phyloP scores from a whole-genome alignment of 2,329 filamentous ascomycete genomes.

The Fusarium nygamai region DNA sequence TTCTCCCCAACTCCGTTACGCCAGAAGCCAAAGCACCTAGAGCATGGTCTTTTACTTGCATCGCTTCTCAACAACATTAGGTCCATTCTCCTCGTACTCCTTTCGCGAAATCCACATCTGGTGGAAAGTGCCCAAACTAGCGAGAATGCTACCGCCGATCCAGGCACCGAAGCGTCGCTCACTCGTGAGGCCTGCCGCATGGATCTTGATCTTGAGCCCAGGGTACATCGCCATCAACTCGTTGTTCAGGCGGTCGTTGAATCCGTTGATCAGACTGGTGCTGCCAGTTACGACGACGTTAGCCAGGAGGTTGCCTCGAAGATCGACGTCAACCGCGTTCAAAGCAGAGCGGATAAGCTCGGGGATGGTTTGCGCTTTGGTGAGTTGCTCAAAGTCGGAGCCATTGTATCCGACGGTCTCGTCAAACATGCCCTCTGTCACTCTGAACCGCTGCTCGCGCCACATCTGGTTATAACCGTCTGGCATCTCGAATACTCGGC shows the following conservation, averaged over 20 bases:
- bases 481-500: conserved; percentile 94
- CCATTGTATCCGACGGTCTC: conserved; percentile 75
- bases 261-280: conserved; percentile 86
- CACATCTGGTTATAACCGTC: conserved; percentile 97
- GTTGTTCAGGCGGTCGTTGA: conserved; percentile 88
- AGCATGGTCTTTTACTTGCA: conserved; percentile 73
- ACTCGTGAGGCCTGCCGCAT: conserved; percentile 84
- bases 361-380: conserved; percentile 82
- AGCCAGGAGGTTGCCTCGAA: conserved; percentile 81
- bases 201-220: conserved; percentile 85
- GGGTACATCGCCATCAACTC: conserved; percentile 87
- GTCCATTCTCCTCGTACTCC: conserved; percentile 96
- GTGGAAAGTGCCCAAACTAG: conserved; percentile 95
- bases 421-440: conserved; percentile 92
- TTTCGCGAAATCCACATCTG: conserved; percentile 99
- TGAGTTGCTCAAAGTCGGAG: conserved; percentile 58
- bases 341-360: conserved; percentile 83
- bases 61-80: conserved; percentile 91
- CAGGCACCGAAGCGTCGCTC: conserved; percentile 93
- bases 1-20: conserved; percentile 50
- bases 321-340: conserved; percentile 85
- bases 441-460: conserved; percentile 84
- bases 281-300: conserved; percentile 96
- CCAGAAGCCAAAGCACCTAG: conserved; percentile 38
- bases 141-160: conserved; percentile 96